Evolutionary conservation across 208 protist species (phyloP).

Genomic region (Crithidia thermophila): DNA sequence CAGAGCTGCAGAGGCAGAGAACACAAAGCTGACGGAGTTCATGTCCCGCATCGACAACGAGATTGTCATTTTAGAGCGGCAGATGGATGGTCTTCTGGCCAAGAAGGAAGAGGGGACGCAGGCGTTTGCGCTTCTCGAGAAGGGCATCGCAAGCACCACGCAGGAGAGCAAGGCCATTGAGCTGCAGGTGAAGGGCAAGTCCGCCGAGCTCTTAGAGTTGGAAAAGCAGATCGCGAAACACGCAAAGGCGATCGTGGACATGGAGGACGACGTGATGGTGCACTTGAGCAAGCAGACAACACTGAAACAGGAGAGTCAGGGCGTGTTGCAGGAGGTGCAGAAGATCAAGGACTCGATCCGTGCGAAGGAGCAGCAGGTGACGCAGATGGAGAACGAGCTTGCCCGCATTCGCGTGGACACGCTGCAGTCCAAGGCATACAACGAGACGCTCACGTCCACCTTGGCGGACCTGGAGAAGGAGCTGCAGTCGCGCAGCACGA

Average conservation of each 20-base stretch:
- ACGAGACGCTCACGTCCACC: conserved; percentile 88
- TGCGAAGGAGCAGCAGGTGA: conserved; percentile 94
- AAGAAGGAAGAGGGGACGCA: conserved; percentile 80
- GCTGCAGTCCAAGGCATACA: conserved; percentile 93
- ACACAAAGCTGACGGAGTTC: conserved; percentile 90
- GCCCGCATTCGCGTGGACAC: conserved; percentile 95
- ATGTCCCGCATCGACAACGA: conserved; percentile 94
- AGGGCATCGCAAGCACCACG: conserved; percentile 80
- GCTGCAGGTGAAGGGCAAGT: conserved; percentile 75
- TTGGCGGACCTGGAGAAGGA: conserved; percentile 91
- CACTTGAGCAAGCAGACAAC: conserved; percentile 92
- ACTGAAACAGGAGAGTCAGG: conserved; percentile 93
- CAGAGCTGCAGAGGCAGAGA: conserved; percentile 78
- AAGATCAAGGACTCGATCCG: conserved; percentile 90
- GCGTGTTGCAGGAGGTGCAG: conserved; percentile 87
- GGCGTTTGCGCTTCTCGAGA: conserved; percentile 74
- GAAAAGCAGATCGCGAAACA: conserved; percentile 88
- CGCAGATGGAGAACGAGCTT: conserved; percentile 96
- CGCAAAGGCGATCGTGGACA: conserved; percentile 80
- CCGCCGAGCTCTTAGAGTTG: conserved; percentile 61
- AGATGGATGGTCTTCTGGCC: conserved; percentile 85
- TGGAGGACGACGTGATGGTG: conserved; percentile 90
- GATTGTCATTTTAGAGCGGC: conserved; percentile 86
- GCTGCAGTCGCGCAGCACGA: conserved; percentile 82
- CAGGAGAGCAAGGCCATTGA: conserved; percentile 85